Evolutionary conservation across 148 eudicot species (phyloP).

Genomic region (Polygonum maritimum): DNA sequence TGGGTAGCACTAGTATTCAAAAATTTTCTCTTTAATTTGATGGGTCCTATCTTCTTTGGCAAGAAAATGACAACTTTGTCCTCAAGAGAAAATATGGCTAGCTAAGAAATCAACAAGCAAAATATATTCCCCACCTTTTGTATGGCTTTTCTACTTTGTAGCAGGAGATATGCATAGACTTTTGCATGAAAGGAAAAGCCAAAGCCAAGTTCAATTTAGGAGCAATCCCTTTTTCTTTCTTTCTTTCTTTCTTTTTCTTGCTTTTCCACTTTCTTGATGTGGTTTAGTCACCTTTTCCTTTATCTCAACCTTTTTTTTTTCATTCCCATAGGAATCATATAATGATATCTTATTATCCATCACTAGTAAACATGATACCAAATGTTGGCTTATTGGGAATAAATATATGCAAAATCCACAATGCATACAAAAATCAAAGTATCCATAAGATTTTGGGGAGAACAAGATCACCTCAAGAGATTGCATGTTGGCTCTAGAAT

Average conservation of each 20-base stretch:
- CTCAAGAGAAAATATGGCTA: background rate
- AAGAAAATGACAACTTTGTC: slow-evolving; percentile 1
- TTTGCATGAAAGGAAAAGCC: slow-evolving; percentile 1
- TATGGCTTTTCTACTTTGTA: slow-evolving; percentile 4
- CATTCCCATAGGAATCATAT: slow-evolving; percentile 6
- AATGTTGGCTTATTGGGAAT: slow-evolving; percentile 7
- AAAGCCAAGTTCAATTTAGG: background rate
- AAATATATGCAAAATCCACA: background rate
- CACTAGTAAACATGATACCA: slow-evolving; percentile 5
- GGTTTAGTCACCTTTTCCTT: slow-evolving; percentile 10
- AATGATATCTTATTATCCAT: background rate
- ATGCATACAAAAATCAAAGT: background rate
- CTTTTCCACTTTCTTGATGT: slow-evolving; percentile 8
- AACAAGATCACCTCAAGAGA: slow-evolving; percentile 45
- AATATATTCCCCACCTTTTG: slow-evolving; percentile 6
- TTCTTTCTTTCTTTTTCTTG: background rate
- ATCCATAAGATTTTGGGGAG: background rate
- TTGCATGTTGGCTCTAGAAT: slow-evolving; percentile 36
- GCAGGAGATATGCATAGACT: background rate
- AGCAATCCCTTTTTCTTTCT: background rate
- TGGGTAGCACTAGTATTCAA: background rate
- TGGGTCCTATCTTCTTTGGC: background rate
- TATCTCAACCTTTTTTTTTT: slow-evolving; percentile 5
- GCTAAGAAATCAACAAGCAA: background rate
- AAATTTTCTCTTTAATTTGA: background rate